Percentiles rank a stretch among this genome's conserved stretches.
These are phyloP conservation scores for Komagataella pseudopastoris DNA, from an alignment of 805 yeast genomes.

Conservation along the genomic window DNA sequence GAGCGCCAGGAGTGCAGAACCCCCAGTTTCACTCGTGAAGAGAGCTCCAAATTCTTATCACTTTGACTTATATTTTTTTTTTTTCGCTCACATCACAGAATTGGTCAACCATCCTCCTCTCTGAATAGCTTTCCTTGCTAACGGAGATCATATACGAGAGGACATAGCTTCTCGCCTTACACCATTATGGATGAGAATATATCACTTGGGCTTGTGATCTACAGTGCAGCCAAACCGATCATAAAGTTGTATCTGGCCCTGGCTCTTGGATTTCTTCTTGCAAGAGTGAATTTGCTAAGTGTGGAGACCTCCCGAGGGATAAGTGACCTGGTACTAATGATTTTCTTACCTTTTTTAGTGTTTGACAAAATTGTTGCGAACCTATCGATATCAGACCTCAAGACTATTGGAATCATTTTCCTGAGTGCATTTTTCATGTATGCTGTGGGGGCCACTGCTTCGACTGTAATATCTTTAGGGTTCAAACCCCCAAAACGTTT, in stretches of 20 bases:
- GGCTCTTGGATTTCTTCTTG: slow-evolving; percentile 48
- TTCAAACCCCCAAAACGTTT: slow-evolving; percentile 45
- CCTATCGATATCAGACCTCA: slow-evolving; percentile 50
- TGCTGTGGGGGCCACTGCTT: slow-evolving; percentile 32
- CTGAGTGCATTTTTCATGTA: slow-evolving; percentile 38
- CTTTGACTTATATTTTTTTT: background rate
- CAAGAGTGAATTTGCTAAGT: slow-evolving; percentile 42
- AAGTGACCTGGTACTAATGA: slow-evolving; percentile 47
- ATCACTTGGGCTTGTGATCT: slow-evolving; percentile 19
- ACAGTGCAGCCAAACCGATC: slow-evolving; percentile 62
- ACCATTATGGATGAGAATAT: background rate
- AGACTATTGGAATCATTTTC: slow-evolving; percentile 53
- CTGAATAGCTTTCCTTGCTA: background rate
- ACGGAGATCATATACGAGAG: too few relatives aligned
- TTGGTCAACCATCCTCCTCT: background rate
- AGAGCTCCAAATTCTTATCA: background rate
- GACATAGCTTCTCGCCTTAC: background rate
- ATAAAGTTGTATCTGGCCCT: slow-evolving; percentile 63
- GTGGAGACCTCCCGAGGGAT: slow-evolving; percentile 51
- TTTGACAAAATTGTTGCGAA: slow-evolving; percentile 50
- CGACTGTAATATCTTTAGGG: slow-evolving; percentile 18
- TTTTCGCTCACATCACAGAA: background rate
- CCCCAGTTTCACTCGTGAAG: background rate
- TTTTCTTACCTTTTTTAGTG: slow-evolving; percentile 54
- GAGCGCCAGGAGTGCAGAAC: background rate